phyloP scores from a whole-genome alignment of 345 rosid genomes.

The Mangifera indica region DNA sequence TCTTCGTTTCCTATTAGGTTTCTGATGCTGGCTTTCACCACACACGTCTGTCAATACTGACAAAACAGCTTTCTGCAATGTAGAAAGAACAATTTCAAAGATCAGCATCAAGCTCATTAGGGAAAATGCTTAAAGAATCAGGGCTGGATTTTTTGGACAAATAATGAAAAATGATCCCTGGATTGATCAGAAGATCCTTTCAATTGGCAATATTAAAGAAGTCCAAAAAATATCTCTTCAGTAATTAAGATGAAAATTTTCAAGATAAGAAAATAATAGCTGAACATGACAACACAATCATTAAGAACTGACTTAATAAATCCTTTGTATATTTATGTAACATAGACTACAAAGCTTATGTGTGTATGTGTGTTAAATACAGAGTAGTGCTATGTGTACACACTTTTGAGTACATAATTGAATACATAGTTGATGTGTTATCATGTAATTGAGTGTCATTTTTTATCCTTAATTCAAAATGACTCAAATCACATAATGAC shows the following conservation, averaged over 20 bases:
- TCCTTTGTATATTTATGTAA: neutral
- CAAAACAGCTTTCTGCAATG: constrained; percentile 38
- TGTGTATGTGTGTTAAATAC: no score
- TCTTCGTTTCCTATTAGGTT: constrained; percentile 30
- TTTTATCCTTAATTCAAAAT: no score
- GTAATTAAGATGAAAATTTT: neutral
- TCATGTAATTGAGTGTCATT: no score
- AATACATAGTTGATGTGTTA: no score
- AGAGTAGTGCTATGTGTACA: no score
- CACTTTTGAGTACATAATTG: no score
- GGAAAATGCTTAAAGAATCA: neutral
- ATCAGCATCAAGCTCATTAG: neutral
- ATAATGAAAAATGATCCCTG: no score
- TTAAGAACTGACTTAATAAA: neutral
- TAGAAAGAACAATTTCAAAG: constrained; percentile 15
- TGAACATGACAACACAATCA: neutral
- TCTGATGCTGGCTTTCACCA: constrained; percentile 29
- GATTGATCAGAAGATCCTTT: no score
- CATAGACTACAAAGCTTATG: neutral
- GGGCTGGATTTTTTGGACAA: neutral
- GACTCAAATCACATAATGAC: no score
- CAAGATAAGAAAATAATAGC: neutral
- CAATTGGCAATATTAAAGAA: neutral
- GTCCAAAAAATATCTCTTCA: neutral
- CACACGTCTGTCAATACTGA: constrained; percentile 28